phyloP scores from a whole-genome alignment of 768 basidiomycete species.

The Mycena sanguinolenta region DNA sequence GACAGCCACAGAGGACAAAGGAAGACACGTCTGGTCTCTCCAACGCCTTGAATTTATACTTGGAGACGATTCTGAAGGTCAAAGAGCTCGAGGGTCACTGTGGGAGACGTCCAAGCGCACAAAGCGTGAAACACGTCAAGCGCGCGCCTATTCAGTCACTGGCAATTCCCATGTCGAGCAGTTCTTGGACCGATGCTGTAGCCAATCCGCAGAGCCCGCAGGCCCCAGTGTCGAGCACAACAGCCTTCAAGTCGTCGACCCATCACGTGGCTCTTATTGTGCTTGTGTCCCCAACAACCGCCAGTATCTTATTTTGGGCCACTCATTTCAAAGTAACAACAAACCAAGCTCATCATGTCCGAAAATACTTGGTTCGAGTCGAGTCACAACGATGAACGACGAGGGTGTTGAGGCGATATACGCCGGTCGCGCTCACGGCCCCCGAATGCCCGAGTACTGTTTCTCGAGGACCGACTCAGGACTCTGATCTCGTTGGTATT shows the following conservation, averaged over 20 bases:
- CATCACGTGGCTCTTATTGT: too few species aligned
- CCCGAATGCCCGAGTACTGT: too few species aligned
- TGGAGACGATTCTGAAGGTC: neutral
- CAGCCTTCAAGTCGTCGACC: neutral
- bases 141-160: constrained; percentile 13
- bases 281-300: too few species aligned
- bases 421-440: too few species aligned
- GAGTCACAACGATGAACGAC: neutral
- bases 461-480: neutral
- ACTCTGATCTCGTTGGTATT: neutral
- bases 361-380: too few species aligned
- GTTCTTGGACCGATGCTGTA: neutral
- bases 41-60: neutral
- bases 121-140: constrained; percentile 17
- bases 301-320: too few species aligned
- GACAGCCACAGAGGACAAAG: too few species aligned
- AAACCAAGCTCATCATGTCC: too few species aligned
- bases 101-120: constrained; percentile 9
- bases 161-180: constrained; percentile 8
- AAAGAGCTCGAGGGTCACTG: too few species aligned
- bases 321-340: too few species aligned
- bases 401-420: neutral
- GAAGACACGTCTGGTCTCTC: neutral
- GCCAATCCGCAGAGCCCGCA: neutral
- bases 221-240: neutral